Base-by-base conservation (phyloP, 2,329 filamentous ascomycete genomes). In the Westerdykella ornata region DNA sequence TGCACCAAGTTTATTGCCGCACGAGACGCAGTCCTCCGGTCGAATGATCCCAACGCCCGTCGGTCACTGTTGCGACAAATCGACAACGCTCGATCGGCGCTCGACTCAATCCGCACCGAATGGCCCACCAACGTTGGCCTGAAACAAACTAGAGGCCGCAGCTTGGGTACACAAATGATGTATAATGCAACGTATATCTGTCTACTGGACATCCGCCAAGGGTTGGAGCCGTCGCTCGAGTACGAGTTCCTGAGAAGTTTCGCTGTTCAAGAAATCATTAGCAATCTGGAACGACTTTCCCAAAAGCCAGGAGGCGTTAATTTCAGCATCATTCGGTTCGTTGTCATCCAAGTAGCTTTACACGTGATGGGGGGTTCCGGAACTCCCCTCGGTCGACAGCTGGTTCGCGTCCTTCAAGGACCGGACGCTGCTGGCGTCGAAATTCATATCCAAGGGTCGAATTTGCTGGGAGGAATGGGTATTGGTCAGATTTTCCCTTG, bases 311-410 rank as follows among this genome's bases (percentile, higher is more conserved):
- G 52, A 9, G 41, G 38, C 13, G 39, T 44, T 3, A 45, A 54
- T 28, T 53, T 54, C 5, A 59, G 55, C 31, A 57, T 56, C 1
- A 56, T 60, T 30, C 44, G 45, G 2, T 54, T 53, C 33, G 47
- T 58, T 2, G 54, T 57, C 3, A 57, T 48, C 2, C 57, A 54
- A 36, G 41, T 58, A 2, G 56, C 56, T 3, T 59, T 56, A 56
- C 48, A 56, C 31, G 47, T 49, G 3, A 35, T 61, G 5, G 58
- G 57, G 15, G 48, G 53, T 1, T 54, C 55, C 18, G 40, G 45
- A 13, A 48, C 54, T 2, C 47, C 49, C 13, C 56, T 53, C 34
- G 57, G 54, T 22, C 45, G 51, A 19, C 44, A 42, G 13, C 37
- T 59, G 19, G 49, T 56, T 8, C 30, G 35, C 6, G 35, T 45